Conservation (phyloP, 2,329 filamentous ascomycete genomes). For the Claviceps sp. region DNA sequence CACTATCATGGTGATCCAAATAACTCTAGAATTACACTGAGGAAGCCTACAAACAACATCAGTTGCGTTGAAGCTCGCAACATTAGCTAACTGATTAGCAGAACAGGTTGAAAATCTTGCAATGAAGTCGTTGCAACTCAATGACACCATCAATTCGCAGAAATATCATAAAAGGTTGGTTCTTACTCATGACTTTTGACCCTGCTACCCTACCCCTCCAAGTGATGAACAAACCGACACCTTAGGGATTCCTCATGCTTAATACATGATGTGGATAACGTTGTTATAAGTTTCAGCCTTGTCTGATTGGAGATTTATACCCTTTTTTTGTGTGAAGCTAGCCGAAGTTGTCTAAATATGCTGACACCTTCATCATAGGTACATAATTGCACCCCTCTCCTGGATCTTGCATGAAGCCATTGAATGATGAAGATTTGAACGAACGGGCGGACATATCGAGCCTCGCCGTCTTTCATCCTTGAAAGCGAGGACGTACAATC, state of each 20-base stretch:
- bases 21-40: slow-evolving; percentile 43
- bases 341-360: slow-evolving; percentile 8
- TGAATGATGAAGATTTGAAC: slow-evolving; percentile 52
- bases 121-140: background rate
- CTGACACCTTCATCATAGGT: slow-evolving; percentile 32
- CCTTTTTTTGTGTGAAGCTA: slow-evolving; percentile 9
- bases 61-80: background rate
- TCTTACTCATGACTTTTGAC: background rate
- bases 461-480: slow-evolving; percentile 31
- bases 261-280: slow-evolving; percentile 51
- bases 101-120: too few species aligned
- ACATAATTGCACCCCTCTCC: slow-evolving; percentile 11
- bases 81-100: background rate
- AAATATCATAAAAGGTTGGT: slow-evolving; percentile 32
- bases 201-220: slow-evolving; percentile 13
- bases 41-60: slow-evolving; percentile 18
- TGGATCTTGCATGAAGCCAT: slow-evolving; percentile 12
- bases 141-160: background rate
- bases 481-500: slow-evolving; percentile 49
- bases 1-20: slow-evolving; percentile 39
- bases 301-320: slow-evolving; percentile 39
- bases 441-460: slow-evolving; percentile 58
- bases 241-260: slow-evolving; percentile 56
- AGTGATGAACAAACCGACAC: slow-evolving; percentile 50
- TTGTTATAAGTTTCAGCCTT: slow-evolving; percentile 53